These are phyloP conservation scores for Phytophthora syringae DNA, from an alignment of 352 stramenopile species.

Conservation along the genomic window DNA sequence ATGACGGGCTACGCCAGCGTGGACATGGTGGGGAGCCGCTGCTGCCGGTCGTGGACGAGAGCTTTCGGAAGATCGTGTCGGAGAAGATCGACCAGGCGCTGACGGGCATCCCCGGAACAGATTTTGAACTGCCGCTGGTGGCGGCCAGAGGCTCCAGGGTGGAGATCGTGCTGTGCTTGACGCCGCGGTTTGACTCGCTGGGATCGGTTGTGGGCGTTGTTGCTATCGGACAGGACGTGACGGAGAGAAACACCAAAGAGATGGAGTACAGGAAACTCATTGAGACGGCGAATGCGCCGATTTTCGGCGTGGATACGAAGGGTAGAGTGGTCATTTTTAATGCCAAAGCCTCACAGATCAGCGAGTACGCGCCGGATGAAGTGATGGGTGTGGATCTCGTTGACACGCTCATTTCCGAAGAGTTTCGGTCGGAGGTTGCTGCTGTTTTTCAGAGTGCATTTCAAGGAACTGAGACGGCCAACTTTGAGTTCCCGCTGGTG, in stretches of 20 bases:
- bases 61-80: constrained; percentile 53
- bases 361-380: constrained; percentile 82
- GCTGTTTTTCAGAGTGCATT: constrained; percentile 60
- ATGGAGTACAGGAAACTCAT: constrained; percentile 83
- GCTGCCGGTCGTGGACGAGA: constrained; percentile 54
- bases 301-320: constrained; percentile 78
- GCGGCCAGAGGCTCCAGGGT: constrained; percentile 54
- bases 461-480: constrained; percentile 58
- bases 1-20: constrained; percentile 60
- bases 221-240: constrained; percentile 73
- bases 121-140: constrained; percentile 64
- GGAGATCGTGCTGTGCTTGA: constrained; percentile 65
- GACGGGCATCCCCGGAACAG: constrained; percentile 49
- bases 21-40: constrained; percentile 64
- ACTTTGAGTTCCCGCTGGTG: constrained; percentile 63
- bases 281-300: constrained; percentile 91
- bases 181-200: constrained; percentile 52
- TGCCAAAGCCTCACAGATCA: constrained; percentile 74
- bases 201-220: constrained; percentile 57
- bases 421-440: constrained; percentile 51
- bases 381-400: constrained; percentile 86
- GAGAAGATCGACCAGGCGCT: constrained; percentile 61
- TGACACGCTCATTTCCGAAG: constrained; percentile 68
- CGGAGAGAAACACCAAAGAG: constrained; percentile 73
- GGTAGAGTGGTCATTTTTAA: constrained; percentile 82